Base-by-base conservation (phyloP, 1,284 basidiomycete species). In the Salmacisia buchloeana region DNA sequence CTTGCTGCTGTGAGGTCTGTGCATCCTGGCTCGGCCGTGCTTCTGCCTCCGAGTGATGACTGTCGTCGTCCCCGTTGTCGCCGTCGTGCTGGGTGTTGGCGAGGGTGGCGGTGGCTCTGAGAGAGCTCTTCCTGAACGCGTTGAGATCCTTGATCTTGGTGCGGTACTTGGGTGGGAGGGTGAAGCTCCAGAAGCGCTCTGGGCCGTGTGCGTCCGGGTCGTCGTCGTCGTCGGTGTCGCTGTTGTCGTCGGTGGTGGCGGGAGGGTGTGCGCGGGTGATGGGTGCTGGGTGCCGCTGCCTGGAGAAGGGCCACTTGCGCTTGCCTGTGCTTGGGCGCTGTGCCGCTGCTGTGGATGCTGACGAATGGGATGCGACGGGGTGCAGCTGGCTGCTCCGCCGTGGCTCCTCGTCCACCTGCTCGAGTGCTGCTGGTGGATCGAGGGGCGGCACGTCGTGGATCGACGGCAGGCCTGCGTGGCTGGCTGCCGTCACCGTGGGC, bases 81-180 rank as follows among this genome's bases (percentile, higher is more conserved):
- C 21, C 49, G 9, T 54, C 49, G 21, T 27, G 25, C 18, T 34
- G 18, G 6, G 27, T 38, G 57, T 21, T 36, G 21, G 35, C 31
- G 18, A 33, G 23, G 35, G 23, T 45, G 23, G 34, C 41, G 23
- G 34, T 25, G 12, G 45, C 59, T 25, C 18, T 35, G 23, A 60
- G 45, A 4, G 34, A 49, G 38, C 35, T 60, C 59, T 39, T 60
- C 3, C 45, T 45, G 27, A 54, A 54, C 6, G 49, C 12, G n/a
- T 31, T 49, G 15, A 49, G 31, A 58, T 73, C 69, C 45, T 70
- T 68, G 38, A 75, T 54, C 3, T 71, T 67, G 6, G 65, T 64
- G 5, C 71, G 66, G 38, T 73, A 71, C 59, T 74, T 73, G 45
- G 70, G 63, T 0, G 74, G 74, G 29, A 75, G 61, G 0, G 74